phyloP scores from a whole-genome alignment of 805 yeast genomes.

The Ogataea saltuana region DNA sequence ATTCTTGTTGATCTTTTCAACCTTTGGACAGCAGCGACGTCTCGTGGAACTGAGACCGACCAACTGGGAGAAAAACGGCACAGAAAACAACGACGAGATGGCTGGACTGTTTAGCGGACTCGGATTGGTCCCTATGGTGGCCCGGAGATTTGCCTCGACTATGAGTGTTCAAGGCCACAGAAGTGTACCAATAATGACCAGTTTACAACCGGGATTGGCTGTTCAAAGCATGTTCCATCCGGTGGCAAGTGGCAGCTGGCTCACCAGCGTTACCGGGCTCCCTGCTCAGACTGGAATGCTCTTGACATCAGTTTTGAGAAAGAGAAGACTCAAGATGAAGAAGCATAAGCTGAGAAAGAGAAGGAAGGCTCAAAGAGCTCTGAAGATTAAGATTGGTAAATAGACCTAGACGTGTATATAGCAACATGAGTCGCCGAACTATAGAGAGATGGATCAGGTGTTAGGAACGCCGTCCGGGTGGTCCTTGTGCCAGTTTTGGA shows the following conservation, averaged over 20 bases:
- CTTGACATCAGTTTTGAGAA: slow-evolving; percentile 73
- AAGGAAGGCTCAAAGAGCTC: slow-evolving; percentile 87
- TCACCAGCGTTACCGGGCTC: slow-evolving; percentile 12
- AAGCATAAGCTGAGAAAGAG: slow-evolving; percentile 96
- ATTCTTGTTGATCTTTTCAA: too few species aligned
- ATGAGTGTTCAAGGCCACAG: background rate
- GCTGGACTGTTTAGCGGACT: slow-evolving; percentile 5
- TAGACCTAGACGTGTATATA: slow-evolving; percentile 22
- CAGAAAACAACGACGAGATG: slow-evolving; percentile 1
- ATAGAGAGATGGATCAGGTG: background rate
- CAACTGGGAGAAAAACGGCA: too few species aligned
- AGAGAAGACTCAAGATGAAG: slow-evolving; percentile 94
- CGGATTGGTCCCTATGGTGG: slow-evolving; percentile 7
- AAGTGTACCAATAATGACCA: background rate
- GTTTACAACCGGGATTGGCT: too few species aligned
- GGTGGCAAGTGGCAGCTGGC: too few species aligned
- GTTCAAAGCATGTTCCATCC: too few species aligned
- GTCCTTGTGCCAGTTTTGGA: slow-evolving; percentile 68
- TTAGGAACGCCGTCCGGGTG: slow-evolving; percentile 53
- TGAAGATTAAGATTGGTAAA: slow-evolving; percentile 66
- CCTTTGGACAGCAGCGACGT: too few species aligned
- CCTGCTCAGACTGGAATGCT: slow-evolving; percentile 30
- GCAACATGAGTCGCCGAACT: too few species aligned
- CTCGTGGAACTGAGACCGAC: too few species aligned
- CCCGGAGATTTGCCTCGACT: slow-evolving; percentile 11